phyloP scores from a whole-genome alignment of 352 stramenopile species.

The Phytopythium delawarense region DNA sequence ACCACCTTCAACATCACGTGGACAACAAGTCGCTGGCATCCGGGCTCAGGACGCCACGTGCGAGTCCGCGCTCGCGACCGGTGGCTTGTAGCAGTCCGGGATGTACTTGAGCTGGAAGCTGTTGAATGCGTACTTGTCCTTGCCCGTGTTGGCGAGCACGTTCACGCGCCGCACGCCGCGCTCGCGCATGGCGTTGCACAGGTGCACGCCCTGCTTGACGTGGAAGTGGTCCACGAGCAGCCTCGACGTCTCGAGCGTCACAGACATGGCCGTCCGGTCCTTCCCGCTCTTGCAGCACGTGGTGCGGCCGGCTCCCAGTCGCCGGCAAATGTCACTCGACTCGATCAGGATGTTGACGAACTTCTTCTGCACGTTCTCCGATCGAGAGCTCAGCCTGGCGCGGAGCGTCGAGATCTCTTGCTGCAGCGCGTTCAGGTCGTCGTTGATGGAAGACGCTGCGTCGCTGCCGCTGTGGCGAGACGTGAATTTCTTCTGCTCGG shows the following conservation, averaged over 20 bases:
- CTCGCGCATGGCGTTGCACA: slow-evolving; percentile 85
- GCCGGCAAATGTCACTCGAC: slow-evolving; percentile 86
- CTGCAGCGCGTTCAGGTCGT: slow-evolving; percentile 47
- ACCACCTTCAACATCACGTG: neutral
- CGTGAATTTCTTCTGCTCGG: slow-evolving; percentile 9
- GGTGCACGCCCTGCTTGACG: slow-evolving; percentile 80
- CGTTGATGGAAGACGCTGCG: slow-evolving; percentile 9
- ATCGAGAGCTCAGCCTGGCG: slow-evolving; percentile 53
- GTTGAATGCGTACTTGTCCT: slow-evolving; percentile 97
- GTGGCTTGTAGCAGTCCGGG: slow-evolving; percentile 90
- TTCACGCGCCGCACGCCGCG: slow-evolving; percentile 81
- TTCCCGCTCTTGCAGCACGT: slow-evolving; percentile 98
- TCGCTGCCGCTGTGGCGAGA: slow-evolving; percentile 16
- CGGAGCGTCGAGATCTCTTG: slow-evolving; percentile 53
- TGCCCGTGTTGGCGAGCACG: slow-evolving; percentile 83
- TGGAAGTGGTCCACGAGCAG: slow-evolving; percentile 88
- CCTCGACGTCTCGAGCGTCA: slow-evolving; percentile 94
- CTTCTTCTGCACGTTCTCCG: slow-evolving; percentile 78
- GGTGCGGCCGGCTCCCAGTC: slow-evolving; percentile 86
- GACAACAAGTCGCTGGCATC: neutral
- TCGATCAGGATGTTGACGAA: slow-evolving; percentile 85
- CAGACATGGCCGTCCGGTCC: slow-evolving; percentile 96
- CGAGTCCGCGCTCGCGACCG: slow-evolving; percentile 73
- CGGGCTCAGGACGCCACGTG: slow-evolving; percentile 59
- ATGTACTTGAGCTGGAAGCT: slow-evolving; percentile 97